Percentiles rank a stretch among this genome's conserved stretches.
Evolutionary conservation across 2,329 filamentous ascomycete species (phyloP).

Genomic region (Epichloe sp.): DNA sequence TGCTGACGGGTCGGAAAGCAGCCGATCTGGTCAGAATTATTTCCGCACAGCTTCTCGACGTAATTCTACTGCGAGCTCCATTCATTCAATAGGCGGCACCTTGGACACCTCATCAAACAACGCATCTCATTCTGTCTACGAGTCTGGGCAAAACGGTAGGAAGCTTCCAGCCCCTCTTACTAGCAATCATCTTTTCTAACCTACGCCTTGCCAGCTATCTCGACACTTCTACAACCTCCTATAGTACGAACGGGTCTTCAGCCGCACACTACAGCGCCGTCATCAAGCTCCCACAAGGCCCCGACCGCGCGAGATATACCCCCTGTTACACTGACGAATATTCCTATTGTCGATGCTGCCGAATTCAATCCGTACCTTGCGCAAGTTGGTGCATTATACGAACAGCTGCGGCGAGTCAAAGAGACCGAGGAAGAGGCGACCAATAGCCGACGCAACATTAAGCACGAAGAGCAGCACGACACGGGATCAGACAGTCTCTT

Average conservation of each 20-base stretch:
- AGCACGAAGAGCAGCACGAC: slow-evolving; percentile 30
- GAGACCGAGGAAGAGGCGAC: slow-evolving; percentile 55
- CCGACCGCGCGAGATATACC: slow-evolving; percentile 85
- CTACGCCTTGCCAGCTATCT: slow-evolving; percentile 51
- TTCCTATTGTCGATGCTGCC: slow-evolving; percentile 64
- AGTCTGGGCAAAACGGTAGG: slow-evolving; percentile 73
- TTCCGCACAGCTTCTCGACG: slow-evolving; percentile 45
- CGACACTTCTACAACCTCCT: slow-evolving; percentile 79
- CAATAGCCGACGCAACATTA: slow-evolving; percentile 27
- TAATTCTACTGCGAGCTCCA: slow-evolving; percentile 76
- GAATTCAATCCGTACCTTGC: slow-evolving; percentile 76
- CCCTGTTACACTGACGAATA: slow-evolving; percentile 86
- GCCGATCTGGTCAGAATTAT: slow-evolving; percentile 31
- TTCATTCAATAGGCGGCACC: slow-evolving; percentile 74
- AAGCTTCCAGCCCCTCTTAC: background rate
- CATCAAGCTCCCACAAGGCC: slow-evolving; percentile 61
- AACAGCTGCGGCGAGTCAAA: slow-evolving; percentile 75
- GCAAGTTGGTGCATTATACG: slow-evolving; percentile 77
- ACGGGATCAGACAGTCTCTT: slow-evolving; percentile 30
- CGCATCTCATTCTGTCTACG: slow-evolving; percentile 44
- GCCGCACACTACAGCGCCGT: slow-evolving; percentile 59
- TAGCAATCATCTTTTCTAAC: background rate
- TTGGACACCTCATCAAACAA: slow-evolving; percentile 54
- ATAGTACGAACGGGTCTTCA: slow-evolving; percentile 80
- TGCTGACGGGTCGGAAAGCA: slow-evolving; percentile 17